Evolutionary conservation across 352 stramenopile genomes (phyloP), one percentile per base, ranked within the genome.

Genomic region (Globisporangium mamillatum): DNA sequence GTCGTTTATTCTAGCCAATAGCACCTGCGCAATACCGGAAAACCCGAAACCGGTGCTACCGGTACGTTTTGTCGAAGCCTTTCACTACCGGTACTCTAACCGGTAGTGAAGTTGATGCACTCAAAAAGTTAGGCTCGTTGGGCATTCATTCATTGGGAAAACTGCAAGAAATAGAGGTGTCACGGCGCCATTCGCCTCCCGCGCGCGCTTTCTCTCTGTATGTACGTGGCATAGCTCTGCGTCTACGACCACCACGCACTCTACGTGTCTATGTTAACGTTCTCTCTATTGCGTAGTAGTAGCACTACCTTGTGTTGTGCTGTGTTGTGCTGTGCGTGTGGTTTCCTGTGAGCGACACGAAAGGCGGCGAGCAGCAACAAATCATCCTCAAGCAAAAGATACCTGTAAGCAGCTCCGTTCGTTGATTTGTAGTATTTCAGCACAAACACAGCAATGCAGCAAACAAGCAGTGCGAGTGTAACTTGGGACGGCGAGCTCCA

Each of bases 401-500:
- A 27, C 48, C 46, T 16, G 52, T 34, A 18, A 52, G 44, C 44
- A 22, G 18, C 44, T 52, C 44, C 18, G 18, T 52, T 52, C 0
- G 6, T 52, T 52, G 44, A 22, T 52, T 52, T 52, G 8, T 10
- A 38, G 32, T n/a, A 22, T 52, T 12, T 20, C 44, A 60, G 54
- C 54, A 25, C 54, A 44, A 60, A 7, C 29, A n/a, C 24, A 38
- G 7, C 10, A 34, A 66, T 66, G 60, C 60, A 60, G 46, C 48
- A 57, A 8, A 12, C 44, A 5, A 27, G 18, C 29, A 34, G 27
- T 44, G 29, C 34, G 55, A 14, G 46, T 32, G 60, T 59, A n/a
- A 60, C 82, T 5, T 86, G 79, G 78, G 65, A 80, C 56, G 75
- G 67, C 24, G 79, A 87, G 74, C 66, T 89, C 32, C 66, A 76